Evolutionary conservation across 768 basidiomycete species (phyloP), one percentile per base, ranked within the genome.

Genomic region (Tylopilus sp.): DNA sequence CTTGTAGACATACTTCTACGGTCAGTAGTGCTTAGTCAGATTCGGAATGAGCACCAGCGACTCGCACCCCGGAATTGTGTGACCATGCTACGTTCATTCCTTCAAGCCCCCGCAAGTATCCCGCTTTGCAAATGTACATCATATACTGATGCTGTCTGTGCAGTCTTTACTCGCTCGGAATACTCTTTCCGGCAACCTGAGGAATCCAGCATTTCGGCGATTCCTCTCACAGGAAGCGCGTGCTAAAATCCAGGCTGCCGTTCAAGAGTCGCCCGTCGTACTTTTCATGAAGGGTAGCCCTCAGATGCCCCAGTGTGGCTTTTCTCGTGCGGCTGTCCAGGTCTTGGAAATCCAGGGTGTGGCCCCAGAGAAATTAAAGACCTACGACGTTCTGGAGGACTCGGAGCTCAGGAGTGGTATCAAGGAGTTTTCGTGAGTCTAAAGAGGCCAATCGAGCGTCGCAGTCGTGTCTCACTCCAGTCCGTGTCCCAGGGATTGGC

Each of bases 281-380:
- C 76, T 98, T 6, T 98, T 99, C 76, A 98, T 99, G 96, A 99
- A 99, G 68, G 97, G 97, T 11, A 92, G 88, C 16, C 92, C 90
- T 0, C 78, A 84, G 22, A 67, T 76, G 7, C 96, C 96, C 2
- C 85, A 93, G 62, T 98, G 96, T 56, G 96, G 96, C 13, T 99
- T 98, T 80, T 97, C 94, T 17, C 82, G 96, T 46, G 96, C 96
- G 0, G 93, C 88, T 1, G 81, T 93, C 28, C 95, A 98, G 68
- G 84, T 98, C 43, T 78, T 99, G 46, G 90, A 92, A 44, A 70
- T 91, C 34, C 87, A 95, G 38, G 85, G 85, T 24, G 92, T 98
- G 0, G 82, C 87, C 0, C 56, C 73, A 1, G 86, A 89, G 66
- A 94, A 94, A 72, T 69, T 98, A 65, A 81, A 86, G 76, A 87